A percentile compares a stretch with the other conserved stretches of the same genome.
Conservation (phyloP, 1,284 basidiomycete species). For the Leucoagaricus sp. region DNA sequence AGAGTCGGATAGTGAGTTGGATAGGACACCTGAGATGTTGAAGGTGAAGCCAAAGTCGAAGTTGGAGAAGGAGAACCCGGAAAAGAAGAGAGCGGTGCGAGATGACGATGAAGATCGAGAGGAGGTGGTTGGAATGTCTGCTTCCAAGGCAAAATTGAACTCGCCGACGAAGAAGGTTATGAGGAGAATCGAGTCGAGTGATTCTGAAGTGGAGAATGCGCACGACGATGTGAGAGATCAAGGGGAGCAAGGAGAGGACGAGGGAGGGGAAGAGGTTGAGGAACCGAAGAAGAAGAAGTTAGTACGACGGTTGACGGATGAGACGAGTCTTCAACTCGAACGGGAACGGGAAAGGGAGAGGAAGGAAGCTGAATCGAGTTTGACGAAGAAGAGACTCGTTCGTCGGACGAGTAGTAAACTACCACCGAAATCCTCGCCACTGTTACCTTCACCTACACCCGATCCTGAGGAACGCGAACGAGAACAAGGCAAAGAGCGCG, state of each 20-base stretch:
- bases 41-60: no score
- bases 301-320: background rate
- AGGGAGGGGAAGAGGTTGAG: background rate
- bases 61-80: background rate
- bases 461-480: constrained; percentile 32
- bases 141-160: background rate
- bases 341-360: constrained; percentile 21
- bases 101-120: background rate
- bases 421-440: background rate
- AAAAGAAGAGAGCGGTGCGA: background rate
- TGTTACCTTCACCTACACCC: no score
- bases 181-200: background rate
- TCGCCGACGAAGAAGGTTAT: background rate
- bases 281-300: constrained; percentile 3
- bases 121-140: no score
- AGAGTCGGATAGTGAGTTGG: background rate
- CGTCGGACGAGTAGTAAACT: constrained; percentile 8
- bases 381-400: background rate
- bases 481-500: constrained; percentile 28
- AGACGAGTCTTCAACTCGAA: constrained; percentile 1
- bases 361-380: background rate
- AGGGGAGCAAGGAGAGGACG: background rate
- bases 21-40: no score
- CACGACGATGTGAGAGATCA: background rate
- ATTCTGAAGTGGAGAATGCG: no score